phyloP scores from a whole-genome alignment of 768 basidiomycete genomes.

The Tulasnella calospora region DNA sequence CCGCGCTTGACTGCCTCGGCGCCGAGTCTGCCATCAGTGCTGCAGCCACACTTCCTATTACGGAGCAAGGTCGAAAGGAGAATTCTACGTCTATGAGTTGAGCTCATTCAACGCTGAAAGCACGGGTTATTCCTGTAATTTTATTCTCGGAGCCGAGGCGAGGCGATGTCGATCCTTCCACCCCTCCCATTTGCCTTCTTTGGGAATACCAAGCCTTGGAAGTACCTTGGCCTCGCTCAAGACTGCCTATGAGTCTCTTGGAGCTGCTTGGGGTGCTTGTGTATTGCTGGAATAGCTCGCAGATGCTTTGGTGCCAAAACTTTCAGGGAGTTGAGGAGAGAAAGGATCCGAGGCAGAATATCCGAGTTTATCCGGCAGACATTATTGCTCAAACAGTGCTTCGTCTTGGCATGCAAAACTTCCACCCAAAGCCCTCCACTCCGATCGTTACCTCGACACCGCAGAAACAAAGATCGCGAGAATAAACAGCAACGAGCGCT shows the following conservation, averaged over 20 bases:
- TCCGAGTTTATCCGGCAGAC: conserved; percentile 2
- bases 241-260: background rate
- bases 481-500: background rate
- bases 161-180: background rate
- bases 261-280: background rate
- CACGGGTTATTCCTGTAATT: background rate
- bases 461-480: background rate
- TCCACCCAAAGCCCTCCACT: background rate
- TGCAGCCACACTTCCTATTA: background rate
- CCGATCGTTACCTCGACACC: background rate
- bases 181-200: background rate
- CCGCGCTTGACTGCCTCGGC: too few species aligned
- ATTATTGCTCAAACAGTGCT: conserved; percentile 13
- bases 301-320: background rate
- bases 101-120: background rate
- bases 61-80: background rate
- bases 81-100: background rate
- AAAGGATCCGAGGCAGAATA: conserved; percentile 1
- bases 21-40: too few species aligned
- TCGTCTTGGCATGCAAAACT: background rate
- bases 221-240: background rate
- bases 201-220: background rate
- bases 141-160: background rate
- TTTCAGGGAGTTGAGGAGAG: background rate
- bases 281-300: background rate